phyloP scores from a whole-genome alignment of 1,284 basidiomycete species.

The Malassezia caprae region DNA sequence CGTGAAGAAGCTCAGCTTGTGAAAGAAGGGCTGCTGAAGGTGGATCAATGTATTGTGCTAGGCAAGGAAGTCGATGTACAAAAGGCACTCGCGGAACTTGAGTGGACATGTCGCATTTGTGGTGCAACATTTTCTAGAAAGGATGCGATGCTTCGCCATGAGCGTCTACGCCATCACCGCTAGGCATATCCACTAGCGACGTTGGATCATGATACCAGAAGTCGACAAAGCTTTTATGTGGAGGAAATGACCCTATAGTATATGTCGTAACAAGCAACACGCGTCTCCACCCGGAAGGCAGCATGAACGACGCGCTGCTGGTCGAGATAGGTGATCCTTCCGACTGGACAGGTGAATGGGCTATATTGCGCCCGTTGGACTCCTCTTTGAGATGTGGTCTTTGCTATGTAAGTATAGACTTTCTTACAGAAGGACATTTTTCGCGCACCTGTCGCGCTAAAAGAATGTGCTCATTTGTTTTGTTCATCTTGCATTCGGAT shows the following conservation, averaged over 20 bases:
- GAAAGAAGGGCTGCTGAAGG: conserved; percentile 28
- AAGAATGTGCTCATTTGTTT: conserved; percentile 37
- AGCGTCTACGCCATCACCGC: conserved; percentile 25
- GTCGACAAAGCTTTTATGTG: neutral
- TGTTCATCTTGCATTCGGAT: conserved; percentile 43
- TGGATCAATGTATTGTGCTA: conserved; percentile 40
- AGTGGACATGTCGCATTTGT: conserved; percentile 44
- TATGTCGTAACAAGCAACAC: neutral
- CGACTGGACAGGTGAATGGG: conserved; percentile 35
- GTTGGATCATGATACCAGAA: neutral
- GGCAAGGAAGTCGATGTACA: conserved; percentile 46
- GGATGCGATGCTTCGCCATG: conserved; percentile 42
- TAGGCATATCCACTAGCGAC: neutral
- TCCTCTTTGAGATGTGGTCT: conserved; percentile 34
- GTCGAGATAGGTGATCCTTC: conserved; percentile 36
- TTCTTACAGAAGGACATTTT: conserved; percentile 30
- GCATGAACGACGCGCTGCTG: conserved; percentile 19
- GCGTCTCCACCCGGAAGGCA: neutral
- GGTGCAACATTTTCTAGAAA: conserved; percentile 33
- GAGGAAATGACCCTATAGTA: neutral
- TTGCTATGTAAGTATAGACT: conserved; percentile 25
- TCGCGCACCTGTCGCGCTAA: conserved; percentile 37
- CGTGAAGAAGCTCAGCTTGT: conserved; percentile 40
- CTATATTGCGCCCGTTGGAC: conserved; percentile 30
- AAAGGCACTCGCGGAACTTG: conserved; percentile 36